Conservation (phyloP, 2,329 filamentous ascomycete genomes). For the Penicillium polonicum region DNA sequence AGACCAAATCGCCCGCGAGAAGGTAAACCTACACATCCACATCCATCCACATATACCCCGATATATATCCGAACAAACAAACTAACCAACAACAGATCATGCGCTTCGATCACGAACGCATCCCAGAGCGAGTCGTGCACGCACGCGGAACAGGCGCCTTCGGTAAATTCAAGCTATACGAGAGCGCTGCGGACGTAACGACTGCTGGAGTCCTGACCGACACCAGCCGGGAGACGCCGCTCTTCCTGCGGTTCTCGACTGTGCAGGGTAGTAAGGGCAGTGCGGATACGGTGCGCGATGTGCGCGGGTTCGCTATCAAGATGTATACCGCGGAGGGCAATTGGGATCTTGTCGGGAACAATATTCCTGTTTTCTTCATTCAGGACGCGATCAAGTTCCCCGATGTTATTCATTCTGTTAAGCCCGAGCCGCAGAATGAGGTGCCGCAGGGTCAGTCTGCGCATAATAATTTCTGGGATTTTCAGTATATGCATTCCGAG, state of each 20-base stretch:
- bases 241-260: slow-evolving; percentile 76
- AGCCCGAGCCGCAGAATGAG: slow-evolving; percentile 43
- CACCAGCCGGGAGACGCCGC: slow-evolving; percentile 61
- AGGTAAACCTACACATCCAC: slow-evolving; percentile 51
- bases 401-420: slow-evolving; percentile 43
- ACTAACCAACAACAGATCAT: slow-evolving; percentile 37
- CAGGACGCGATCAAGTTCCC: slow-evolving; percentile 45
- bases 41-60: neutral
- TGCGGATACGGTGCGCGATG: slow-evolving; percentile 79
- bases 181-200: slow-evolving; percentile 63
- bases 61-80: neutral
- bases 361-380: slow-evolving; percentile 45
- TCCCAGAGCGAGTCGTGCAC: slow-evolving; percentile 67
- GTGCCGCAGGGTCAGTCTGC: slow-evolving; percentile 52
- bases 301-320: slow-evolving; percentile 75
- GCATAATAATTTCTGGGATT: slow-evolving; percentile 55
- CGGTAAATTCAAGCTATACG: slow-evolving; percentile 64
- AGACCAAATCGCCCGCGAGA: slow-evolving; percentile 70
- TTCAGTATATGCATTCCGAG: slow-evolving; percentile 35
- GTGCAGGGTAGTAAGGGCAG: slow-evolving; percentile 72
- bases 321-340: slow-evolving; percentile 77
- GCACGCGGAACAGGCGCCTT: slow-evolving; percentile 65
- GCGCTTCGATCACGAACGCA: slow-evolving; percentile 73
- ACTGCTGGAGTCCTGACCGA: slow-evolving; percentile 65
- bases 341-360: slow-evolving; percentile 53